Conservation (phyloP, 352 stramenopile species). For the Phytopythium mirpurense region DNA sequence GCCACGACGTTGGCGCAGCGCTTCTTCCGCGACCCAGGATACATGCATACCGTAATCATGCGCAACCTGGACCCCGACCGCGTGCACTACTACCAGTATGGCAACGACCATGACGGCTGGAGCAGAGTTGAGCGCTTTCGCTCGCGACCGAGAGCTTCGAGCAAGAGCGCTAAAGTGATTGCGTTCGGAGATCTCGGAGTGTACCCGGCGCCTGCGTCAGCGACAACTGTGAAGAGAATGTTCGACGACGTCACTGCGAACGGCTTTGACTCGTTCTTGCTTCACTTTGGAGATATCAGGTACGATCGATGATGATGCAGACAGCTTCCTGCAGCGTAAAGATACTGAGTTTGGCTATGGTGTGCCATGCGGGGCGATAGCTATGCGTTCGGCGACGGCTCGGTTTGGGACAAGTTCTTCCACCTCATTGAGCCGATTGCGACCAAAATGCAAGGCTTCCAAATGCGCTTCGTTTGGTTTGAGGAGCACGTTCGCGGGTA, state of each 20-base stretch:
- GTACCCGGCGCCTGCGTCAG: slow-evolving; percentile 34
- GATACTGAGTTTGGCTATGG: no score
- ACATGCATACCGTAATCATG: slow-evolving; percentile 61
- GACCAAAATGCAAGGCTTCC: slow-evolving; percentile 53
- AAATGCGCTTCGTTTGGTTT: slow-evolving; percentile 1
- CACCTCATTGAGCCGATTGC: slow-evolving; percentile 63
- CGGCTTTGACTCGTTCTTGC: slow-evolving; percentile 64
- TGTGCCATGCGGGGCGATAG: slow-evolving; percentile 10
- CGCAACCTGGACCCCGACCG: slow-evolving; percentile 28
- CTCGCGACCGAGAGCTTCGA: slow-evolving; percentile 20
- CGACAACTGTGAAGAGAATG: slow-evolving; percentile 52
- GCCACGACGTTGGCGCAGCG: slow-evolving; percentile 35
- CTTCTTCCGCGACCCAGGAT: slow-evolving; percentile 51
- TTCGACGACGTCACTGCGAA: slow-evolving; percentile 43
- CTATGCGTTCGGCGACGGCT: slow-evolving; percentile 56
- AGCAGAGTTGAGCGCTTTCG: slow-evolving; percentile 37
- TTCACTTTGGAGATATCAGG: slow-evolving; percentile 79
- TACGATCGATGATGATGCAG: slow-evolving; percentile 6
- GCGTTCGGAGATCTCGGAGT: slow-evolving; percentile 60
- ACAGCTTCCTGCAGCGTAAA: no score
- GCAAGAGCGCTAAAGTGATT: slow-evolving; percentile 48
- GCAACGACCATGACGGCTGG: slow-evolving; percentile 41
- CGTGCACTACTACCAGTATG: slow-evolving; percentile 63
- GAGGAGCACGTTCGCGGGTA: background rate
- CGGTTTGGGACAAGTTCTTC: slow-evolving; percentile 74